Conservation (phyloP, 352 stramenopile species). For the Achlya hypogyna region DNA sequence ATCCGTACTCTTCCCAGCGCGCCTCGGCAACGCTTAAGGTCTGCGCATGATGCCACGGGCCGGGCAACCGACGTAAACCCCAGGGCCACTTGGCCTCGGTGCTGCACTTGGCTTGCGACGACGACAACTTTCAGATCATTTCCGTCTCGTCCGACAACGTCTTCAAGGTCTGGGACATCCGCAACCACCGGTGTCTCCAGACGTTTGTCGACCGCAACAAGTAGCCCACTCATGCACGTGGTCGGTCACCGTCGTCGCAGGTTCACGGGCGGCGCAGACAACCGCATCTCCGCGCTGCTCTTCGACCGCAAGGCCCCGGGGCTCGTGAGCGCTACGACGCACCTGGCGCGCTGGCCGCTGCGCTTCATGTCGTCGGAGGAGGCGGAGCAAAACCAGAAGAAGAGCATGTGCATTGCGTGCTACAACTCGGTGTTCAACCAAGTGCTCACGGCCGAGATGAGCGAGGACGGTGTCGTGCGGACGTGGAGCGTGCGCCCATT, state of each 20-base stretch:
- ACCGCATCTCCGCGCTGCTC: slow-evolving; percentile 53
- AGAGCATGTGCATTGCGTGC: slow-evolving; percentile 40
- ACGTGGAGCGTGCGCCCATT: slow-evolving; percentile 46
- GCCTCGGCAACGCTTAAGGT: slow-evolving; percentile 51
- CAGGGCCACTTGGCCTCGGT: slow-evolving; percentile 62
- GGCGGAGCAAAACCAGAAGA: slow-evolving; percentile 31
- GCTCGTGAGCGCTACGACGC: slow-evolving; percentile 55
- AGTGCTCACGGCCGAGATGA: slow-evolving; percentile 69
- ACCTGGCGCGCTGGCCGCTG: slow-evolving; percentile 58
- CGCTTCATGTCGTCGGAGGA: slow-evolving; percentile 36
- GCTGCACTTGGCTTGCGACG: slow-evolving; percentile 62
- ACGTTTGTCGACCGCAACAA: slow-evolving; percentile 60
- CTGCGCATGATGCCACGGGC: neutral
- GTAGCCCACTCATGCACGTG: neutral
- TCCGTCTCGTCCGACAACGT: slow-evolving; percentile 75
- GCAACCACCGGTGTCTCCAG: slow-evolving; percentile 73
- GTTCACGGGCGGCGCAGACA: slow-evolving; percentile 43
- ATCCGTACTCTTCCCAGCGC: slow-evolving; percentile 79
- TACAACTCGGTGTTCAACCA: slow-evolving; percentile 84
- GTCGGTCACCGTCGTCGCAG: neutral
- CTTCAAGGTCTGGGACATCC: slow-evolving; percentile 78
- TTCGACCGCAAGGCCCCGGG: slow-evolving; percentile 58
- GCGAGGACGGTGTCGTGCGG: slow-evolving; percentile 61
- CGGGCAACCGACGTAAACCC: no score
- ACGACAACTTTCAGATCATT: slow-evolving; percentile 80